These are phyloP conservation scores for Bonia amplexicaulis DNA, from an alignment of 176 grass and related monocot species.

Conservation along the genomic window DNA sequence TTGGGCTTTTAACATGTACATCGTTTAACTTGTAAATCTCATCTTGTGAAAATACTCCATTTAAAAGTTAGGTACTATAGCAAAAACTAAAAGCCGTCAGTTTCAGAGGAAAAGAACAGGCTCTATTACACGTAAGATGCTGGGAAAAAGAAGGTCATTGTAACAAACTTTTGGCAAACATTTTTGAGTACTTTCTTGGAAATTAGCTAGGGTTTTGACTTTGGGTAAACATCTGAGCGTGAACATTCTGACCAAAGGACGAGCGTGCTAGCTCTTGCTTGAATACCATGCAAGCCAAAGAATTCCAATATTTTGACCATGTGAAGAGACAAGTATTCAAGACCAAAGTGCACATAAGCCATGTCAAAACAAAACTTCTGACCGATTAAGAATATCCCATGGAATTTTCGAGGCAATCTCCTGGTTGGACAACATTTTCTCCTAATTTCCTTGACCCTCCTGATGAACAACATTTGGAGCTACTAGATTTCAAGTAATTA, in stretches of 20 bases:
- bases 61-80: too few species aligned
- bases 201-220: conserved; percentile 14
- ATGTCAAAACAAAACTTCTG: not conserved
- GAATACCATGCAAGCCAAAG: not conserved
- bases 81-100: too few species aligned
- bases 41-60: too few species aligned
- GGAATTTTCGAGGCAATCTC: not conserved
- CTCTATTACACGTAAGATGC: not conserved
- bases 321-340: not conserved
- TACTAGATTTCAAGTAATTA: not conserved
- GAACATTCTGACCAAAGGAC: not conserved
- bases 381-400: not conserved
- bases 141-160: not conserved
- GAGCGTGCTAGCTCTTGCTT: not conserved
- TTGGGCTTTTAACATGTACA: too few species aligned
- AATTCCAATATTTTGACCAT: conserved; percentile 11
- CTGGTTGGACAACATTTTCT: not conserved
- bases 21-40: too few species aligned
- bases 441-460: too few species aligned
- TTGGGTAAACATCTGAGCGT: not conserved
- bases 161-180: not conserved
- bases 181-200: conserved; percentile 23
- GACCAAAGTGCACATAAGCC: not conserved
- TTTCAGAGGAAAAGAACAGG: too few species aligned
- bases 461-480: not conserved